A percentile compares a stretch with the other conserved stretches of the same genome.
Evolutionary conservation across 306 rosid genomes (phyloP).

Genomic region (Phaseolus lunatus): DNA sequence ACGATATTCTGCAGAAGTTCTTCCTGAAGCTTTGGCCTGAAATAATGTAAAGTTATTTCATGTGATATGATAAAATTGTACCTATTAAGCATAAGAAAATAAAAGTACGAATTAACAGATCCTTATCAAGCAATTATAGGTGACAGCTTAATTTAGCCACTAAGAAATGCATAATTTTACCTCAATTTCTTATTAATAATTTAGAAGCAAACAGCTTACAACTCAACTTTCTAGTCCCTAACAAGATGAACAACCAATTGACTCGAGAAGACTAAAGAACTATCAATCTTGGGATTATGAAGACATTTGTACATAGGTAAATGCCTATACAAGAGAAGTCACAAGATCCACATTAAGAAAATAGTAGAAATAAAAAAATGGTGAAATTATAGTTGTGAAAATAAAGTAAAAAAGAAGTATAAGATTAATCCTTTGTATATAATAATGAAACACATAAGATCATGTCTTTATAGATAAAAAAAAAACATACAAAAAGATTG

Average conservation of each 20-base stretch:
- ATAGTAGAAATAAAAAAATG: conserved; percentile 9
- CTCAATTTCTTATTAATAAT: conserved; percentile 29
- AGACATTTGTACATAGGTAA: background rate
- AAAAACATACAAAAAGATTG: too few relatives aligned
- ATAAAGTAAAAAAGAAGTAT: too few relatives aligned
- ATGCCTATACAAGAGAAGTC: background rate
- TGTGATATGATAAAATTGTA: conserved; percentile 17
- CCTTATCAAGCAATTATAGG: conserved; percentile 29
- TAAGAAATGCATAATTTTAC: conserved; percentile 30
- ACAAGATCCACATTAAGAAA: background rate
- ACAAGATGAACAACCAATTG: conserved; percentile 24
- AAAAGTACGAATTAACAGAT: conserved; percentile 33
- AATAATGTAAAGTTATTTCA: conserved; percentile 41
- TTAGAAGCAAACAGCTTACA: conserved; percentile 25
- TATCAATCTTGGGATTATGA: conserved; percentile 2
- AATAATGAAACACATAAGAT: too few relatives aligned
- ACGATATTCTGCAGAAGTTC: conserved; percentile 62
- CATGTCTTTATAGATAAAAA: too few relatives aligned
- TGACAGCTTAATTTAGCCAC: conserved; percentile 8
- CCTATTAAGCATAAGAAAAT: conserved; percentile 6
- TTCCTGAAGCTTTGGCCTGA: conserved; percentile 96
- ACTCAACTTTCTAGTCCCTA: conserved; percentile 35
- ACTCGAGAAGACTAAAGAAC: conserved; percentile 7
- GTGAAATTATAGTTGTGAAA: conserved; percentile 26
- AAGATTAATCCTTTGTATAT: too few relatives aligned